Conservation (phyloP, 805 yeast species). For the Metschnikowia picachoensis region DNA sequence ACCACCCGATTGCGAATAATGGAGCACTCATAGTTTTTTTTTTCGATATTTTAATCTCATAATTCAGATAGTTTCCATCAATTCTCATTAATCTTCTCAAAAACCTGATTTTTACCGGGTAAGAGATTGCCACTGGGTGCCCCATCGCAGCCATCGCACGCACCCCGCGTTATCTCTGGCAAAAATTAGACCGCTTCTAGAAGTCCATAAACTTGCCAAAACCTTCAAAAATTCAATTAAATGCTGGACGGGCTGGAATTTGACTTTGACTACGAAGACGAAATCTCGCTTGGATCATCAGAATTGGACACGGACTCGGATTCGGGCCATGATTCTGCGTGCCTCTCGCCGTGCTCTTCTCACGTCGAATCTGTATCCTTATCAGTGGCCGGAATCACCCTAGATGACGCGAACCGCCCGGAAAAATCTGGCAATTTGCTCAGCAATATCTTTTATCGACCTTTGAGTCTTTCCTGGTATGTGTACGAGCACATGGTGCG, state of each 20-base stretch:
- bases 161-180: too few species aligned
- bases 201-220: neutral
- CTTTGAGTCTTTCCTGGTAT: slow-evolving; percentile 17
- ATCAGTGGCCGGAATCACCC: neutral
- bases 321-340: neutral
- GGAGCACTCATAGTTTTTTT: too few species aligned
- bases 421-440: slow-evolving; percentile 11
- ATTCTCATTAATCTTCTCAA: too few species aligned
- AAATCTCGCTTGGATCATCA: slow-evolving; percentile 7
- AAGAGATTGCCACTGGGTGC: too few species aligned
- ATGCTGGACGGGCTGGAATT: slow-evolving; percentile 16
- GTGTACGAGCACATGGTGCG: slow-evolving; percentile 23
- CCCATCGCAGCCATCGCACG: too few species aligned
- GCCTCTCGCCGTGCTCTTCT: neutral
- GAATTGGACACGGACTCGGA: neutral
- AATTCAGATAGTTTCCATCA: too few species aligned
- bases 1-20: too few species aligned
- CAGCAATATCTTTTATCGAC: slow-evolving; percentile 5
- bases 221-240: neutral
- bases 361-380: neutral
- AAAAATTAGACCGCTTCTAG: neutral
- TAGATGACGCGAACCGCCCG: neutral
- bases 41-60: too few species aligned
- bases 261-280: slow-evolving; percentile 23
- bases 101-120: too few species aligned